Percentiles rank a stretch among this genome's conserved stretches.
Conservation (phyloP, 768 basidiomycete genomes). For the Russula emetica region DNA sequence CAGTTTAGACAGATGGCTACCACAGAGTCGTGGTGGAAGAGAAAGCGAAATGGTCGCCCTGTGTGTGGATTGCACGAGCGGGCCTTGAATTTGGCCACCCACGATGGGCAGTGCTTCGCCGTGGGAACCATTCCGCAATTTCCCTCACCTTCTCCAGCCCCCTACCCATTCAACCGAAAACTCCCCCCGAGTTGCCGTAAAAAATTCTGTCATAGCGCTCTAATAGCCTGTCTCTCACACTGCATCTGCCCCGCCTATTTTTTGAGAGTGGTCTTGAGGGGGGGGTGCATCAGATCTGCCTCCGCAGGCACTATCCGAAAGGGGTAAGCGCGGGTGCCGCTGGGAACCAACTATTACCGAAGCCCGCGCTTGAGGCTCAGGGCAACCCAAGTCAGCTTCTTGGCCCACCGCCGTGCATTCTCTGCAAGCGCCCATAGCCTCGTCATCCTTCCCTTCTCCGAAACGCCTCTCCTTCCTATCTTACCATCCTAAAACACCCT, state of each 20-base stretch:
- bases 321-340: slow-evolving; percentile 27
- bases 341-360: slow-evolving; percentile 26
- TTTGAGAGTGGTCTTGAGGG: slow-evolving; percentile 5
- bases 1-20: slow-evolving; percentile 10
- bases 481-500: background rate
- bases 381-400: slow-evolving; percentile 22
- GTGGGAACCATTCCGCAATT: slow-evolving; percentile 26
- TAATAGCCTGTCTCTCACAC: background rate
- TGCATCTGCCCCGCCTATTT: slow-evolving; percentile 22
- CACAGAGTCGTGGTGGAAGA: slow-evolving; percentile 24
- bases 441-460: slow-evolving; percentile 9
- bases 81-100: slow-evolving; percentile 30
- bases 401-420: slow-evolving; percentile 13
- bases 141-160: slow-evolving; percentile 22
- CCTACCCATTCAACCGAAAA: background rate
- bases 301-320: slow-evolving; percentile 26
- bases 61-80: slow-evolving; percentile 27
- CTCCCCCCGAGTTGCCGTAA: background rate
- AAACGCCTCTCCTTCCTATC: slow-evolving; percentile 10
- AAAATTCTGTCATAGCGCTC: background rate
- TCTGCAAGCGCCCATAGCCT: slow-evolving; percentile 14
- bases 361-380: slow-evolving; percentile 27
- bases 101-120: slow-evolving; percentile 27
- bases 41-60: slow-evolving; percentile 25
- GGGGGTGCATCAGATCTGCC: slow-evolving; percentile 20